These are phyloP conservation scores for Heritiera littoralis DNA, from an alignment of 345 rosid species.

Conservation along the genomic window DNA sequence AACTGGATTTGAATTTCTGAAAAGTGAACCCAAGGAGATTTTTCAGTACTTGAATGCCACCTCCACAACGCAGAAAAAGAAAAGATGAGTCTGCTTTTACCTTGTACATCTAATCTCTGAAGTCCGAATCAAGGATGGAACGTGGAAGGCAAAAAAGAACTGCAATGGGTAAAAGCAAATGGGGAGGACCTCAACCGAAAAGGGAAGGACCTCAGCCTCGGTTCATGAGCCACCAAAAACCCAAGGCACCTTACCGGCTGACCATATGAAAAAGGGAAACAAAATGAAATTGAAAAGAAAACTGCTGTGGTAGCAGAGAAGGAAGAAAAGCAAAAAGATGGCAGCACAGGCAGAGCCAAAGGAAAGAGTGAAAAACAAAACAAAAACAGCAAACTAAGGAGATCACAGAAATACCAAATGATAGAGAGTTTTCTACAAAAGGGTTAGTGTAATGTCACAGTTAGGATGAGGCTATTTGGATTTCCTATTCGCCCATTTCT, in stretches of 20 bases:
- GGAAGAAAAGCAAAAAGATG: slow-evolving; percentile 9
- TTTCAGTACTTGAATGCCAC: slow-evolving; percentile 32
- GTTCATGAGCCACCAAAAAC: slow-evolving; percentile 36
- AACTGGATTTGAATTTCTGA: slow-evolving; percentile 31
- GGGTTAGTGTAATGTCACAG: slow-evolving; percentile 21
- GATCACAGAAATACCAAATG: slow-evolving; percentile 21
- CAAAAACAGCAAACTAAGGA: slow-evolving; percentile 21
- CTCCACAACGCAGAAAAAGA: slow-evolving; percentile 27
- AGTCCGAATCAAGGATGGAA: slow-evolving; percentile 24
- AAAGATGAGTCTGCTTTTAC: neutral
- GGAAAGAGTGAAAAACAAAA: slow-evolving; percentile 15
- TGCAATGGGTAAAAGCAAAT: slow-evolving; percentile 22
- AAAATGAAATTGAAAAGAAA: neutral
- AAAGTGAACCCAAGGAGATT: slow-evolving; percentile 28
- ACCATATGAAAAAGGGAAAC: neutral
- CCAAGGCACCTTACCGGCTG: neutral
- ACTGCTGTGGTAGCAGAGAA: neutral
- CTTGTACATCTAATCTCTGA: neutral
- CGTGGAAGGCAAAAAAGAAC: slow-evolving; percentile 32
- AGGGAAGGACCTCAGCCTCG: slow-evolving; percentile 44
- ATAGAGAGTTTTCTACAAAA: slow-evolving; percentile 22
- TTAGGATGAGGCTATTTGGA: neutral
- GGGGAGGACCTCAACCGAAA: slow-evolving; percentile 38
- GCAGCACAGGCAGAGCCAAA: slow-evolving; percentile 20
- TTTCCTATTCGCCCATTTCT: neutral